These are phyloP conservation scores for Hortiboletus campestris DNA, from an alignment of 768 basidiomycete species.

Conservation along the genomic window DNA sequence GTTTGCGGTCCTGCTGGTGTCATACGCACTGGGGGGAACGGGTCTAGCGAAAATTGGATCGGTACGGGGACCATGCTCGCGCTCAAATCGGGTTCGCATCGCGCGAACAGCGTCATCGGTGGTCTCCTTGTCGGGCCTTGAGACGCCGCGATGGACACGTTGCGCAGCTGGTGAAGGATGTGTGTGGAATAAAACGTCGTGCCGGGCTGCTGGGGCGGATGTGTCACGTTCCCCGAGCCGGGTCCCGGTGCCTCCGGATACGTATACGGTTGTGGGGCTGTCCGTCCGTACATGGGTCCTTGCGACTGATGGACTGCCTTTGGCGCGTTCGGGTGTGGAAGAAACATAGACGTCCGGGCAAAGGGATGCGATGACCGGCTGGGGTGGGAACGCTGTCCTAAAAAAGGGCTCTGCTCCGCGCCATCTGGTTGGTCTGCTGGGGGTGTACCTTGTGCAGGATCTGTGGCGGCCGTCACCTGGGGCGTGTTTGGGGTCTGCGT, in stretches of 20 bases:
- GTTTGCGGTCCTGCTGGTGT: background rate
- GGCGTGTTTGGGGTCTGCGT: slow-evolving; percentile 13
- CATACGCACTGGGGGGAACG: slow-evolving; percentile 33
- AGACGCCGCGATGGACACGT: background rate
- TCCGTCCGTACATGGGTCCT: slow-evolving; percentile 61
- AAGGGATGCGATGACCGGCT: slow-evolving; percentile 23
- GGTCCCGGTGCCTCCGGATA: slow-evolving; percentile 5
- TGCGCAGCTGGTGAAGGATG: slow-evolving; percentile 27
- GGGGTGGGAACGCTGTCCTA: slow-evolving; percentile 27
- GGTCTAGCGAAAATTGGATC: slow-evolving; percentile 58
- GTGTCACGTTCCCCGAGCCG: slow-evolving; percentile 3
- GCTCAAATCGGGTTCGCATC: slow-evolving; percentile 50
- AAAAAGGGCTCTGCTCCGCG: slow-evolving; percentile 18
- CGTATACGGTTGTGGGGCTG: slow-evolving; percentile 17
- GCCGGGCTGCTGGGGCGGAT: slow-evolving; percentile 19
- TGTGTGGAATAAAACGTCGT: slow-evolving; percentile 29
- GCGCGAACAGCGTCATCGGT: slow-evolving; percentile 56
- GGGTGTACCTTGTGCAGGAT: slow-evolving; percentile 9
- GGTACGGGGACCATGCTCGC: slow-evolving; percentile 55
- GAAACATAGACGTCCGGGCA: slow-evolving; percentile 43
- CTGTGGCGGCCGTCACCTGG: slow-evolving; percentile 15
- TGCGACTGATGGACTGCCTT: slow-evolving; percentile 33
- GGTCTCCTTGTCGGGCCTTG: slow-evolving; percentile 25
- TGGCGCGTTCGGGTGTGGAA: slow-evolving; percentile 56
- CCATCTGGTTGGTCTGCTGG: slow-evolving; percentile 3